Base-by-base conservation (phyloP, 495 filamentous ascomycete genomes). In the Paragyromitra xinjiangensis region DNA sequence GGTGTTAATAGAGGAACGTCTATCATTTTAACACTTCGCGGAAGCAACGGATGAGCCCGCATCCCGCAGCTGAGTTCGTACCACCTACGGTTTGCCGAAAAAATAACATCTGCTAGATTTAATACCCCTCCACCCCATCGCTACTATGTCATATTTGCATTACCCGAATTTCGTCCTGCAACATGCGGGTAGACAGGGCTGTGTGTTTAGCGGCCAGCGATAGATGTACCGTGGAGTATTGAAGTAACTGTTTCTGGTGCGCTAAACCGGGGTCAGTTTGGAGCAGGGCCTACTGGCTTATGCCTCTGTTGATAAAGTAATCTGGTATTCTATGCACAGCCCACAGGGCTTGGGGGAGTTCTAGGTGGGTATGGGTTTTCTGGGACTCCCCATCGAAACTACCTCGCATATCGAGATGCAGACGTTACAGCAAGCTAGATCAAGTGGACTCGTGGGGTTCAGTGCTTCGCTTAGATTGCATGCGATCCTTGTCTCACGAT, bases 1-100 rank as follows among this genome's bases (percentile, higher is more conserved):
- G 34, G 26, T 69, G 19, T 45, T 40, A 63, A 50, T 29, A 24
- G 16, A 24, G 45, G 61, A 59, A 44, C 44, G 19, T 40, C n/a
- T 66, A 56, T 58, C 50, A 48, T 77, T 55, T 77, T 73, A 73
- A 73, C 39, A 37, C 6, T n/a, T 24, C 40, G 69, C 51, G 74
- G 74, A 59, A 59, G 73, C 58, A 51, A 61, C 73, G 73, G 73
- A 45, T 56, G 8, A 42, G 55, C n/a, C 39, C 19, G 58, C 45
- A 61, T 66, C 14, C 22, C 59, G n/a, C 66, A 75, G 64, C 53
- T 4, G 50, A 16, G 16, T 7, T 37, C 5, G 50, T 62, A n/a
- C 34, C 6, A 42, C 29, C 29, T 19, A 19, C 39, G 59, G 39
- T n/a, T 42, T 63, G 59, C 37, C 59, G 59, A 8, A 12, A 22